Percentiles rank a stretch among this genome's conserved stretches.
Conservation (phyloP, 495 filamentous ascomycete genomes). For the Hypomontagnella submonticulosa region DNA sequence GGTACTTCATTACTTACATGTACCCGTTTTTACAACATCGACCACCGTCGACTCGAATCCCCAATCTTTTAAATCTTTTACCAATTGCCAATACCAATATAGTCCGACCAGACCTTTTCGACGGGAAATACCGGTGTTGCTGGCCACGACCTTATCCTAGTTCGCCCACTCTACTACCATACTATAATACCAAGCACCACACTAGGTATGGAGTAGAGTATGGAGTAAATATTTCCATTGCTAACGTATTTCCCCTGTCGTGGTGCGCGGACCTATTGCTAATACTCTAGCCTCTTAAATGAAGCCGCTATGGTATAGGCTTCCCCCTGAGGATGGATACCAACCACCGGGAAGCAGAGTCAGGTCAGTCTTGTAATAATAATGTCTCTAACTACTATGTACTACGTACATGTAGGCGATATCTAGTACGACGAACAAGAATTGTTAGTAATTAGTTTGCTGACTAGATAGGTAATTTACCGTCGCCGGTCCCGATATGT, state of each 20-base stretch:
- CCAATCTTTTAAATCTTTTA: neutral
- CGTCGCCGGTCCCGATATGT: neutral
- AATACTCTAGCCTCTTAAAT: constrained; percentile 1
- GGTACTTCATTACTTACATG: constrained; percentile 22
- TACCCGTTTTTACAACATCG: neutral
- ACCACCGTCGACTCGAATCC: constrained; percentile 6
- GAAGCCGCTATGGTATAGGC: constrained; percentile 1
- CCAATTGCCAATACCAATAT: constrained; percentile 15
- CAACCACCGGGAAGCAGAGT: neutral
- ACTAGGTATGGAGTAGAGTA: no score
- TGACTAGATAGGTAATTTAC: neutral
- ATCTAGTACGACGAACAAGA: neutral
- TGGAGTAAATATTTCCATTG: neutral
- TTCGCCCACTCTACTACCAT: no score
- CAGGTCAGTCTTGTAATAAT: neutral
- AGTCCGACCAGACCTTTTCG: neutral
- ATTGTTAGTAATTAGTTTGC: neutral
- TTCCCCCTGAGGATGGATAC: neutral
- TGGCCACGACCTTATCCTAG: neutral
- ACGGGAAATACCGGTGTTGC: constrained; percentile 23
- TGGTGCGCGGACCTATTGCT: neutral
- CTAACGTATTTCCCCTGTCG: constrained; percentile 6
- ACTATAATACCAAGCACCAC: no score
- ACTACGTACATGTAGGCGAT: neutral
- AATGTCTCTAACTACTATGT: neutral